Base-by-base conservation (phyloP, 129 eudicot genomes). In the Dittrichia graveolens region DNA sequence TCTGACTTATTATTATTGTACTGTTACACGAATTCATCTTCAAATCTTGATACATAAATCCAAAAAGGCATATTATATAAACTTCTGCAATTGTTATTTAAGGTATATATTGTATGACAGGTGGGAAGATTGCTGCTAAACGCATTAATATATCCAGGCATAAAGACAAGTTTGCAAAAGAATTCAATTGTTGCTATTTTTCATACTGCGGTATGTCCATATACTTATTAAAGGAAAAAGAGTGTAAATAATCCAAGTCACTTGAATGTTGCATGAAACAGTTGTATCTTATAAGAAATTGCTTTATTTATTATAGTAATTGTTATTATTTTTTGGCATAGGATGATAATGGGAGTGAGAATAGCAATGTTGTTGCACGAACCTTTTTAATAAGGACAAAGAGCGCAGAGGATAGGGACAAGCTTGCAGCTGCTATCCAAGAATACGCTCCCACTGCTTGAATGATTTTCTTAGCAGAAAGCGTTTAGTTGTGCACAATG, bases 91-190 rank as follows among this genome's bases (percentile, higher is more conserved):
- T 5, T 35, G 35, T 60, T 60, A 35, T 15, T 38, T 70, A 40
- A 37, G 8, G 34, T 1, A 37, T 37, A 42, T 59, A 34, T 42
- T 48, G 47, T 49, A 49, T 82, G 79, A 81, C 85, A 95, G 99
- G 97, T 91, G 49, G 99, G 99, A 45, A 95, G 69, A 67, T 47
- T 95, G 78, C 57, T 86, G 84, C 99, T 95, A 47, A 95, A 95
- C 65, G 99, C 97, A 14, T 80, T 83, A 78, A 45, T 95, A 67
- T 95, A 95, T 68, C 86, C 94, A 43, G 97, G 97, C 76, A 91
- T 95, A 86, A 95, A 91, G 81, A 91, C 96, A 47, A 91, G 57
- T 71, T 1, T 81, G 82, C 96, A 85, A 81, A 95, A 91, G 83
- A 95, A 85, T 76, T 77, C 95, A 6, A 76, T 91, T 49, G 91